phyloP scores from a whole-genome alignment of 176 grass and related monocot genomes.

The bread wheat (Triticum aestivum) region IWGSC_CS_RefSeq_v2.1 NC_057807.1:389368560-389369059 shows the following conservation, averaged over 20 bases:
- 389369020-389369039: constrained; percentile 39
- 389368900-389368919: constrained; percentile 52
- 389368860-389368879: constrained; percentile 49
- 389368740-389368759: constrained; percentile 64
- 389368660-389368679: constrained; percentile 78
- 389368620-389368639: constrained; percentile 34
- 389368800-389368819: constrained; percentile 42
- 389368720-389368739: constrained; percentile 59
- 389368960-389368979: constrained; percentile 61
- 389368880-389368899: constrained; percentile 60
- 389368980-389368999: constrained; percentile 54
- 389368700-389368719: constrained; percentile 84
- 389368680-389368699: constrained; percentile 74
- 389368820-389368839: constrained; percentile 36
- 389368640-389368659: constrained; percentile 42
- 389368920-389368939: constrained; percentile 51
- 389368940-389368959: constrained; percentile 77
- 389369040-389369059: constrained; percentile 7
- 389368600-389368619: constrained; percentile 32
- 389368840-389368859: constrained; percentile 62
- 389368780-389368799: constrained; percentile 62
- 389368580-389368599: constrained; percentile 33
- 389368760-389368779: constrained; percentile 56
- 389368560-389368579: constrained; percentile 11
- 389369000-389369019: constrained; percentile 47